Percentiles rank a stretch among this genome's conserved stretches.
Conservation (phyloP, 1,139 yeast species). For the Debaryomyces robertsiae region DNA sequence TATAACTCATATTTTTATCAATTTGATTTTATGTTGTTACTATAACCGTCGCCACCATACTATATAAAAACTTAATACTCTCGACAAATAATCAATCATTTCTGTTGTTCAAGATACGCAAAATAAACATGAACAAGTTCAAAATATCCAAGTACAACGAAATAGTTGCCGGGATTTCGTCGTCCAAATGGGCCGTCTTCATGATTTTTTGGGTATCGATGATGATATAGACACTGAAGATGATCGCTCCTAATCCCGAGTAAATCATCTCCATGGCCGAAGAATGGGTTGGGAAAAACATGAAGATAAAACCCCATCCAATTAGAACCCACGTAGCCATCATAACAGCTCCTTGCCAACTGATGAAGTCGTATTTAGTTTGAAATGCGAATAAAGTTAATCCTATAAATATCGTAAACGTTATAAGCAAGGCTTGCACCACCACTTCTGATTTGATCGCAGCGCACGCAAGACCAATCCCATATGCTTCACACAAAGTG, state of each 20-base stretch:
- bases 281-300: slow-evolving; percentile 64
- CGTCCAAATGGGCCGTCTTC: slow-evolving; percentile 82
- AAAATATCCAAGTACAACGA: slow-evolving; percentile 77
- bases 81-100: slow-evolving; percentile 28
- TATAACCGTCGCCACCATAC: no score
- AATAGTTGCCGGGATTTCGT: slow-evolving; percentile 80
- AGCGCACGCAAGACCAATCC: slow-evolving; percentile 68
- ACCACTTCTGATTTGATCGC: slow-evolving; percentile 66
- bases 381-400: slow-evolving; percentile 79
- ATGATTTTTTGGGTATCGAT: slow-evolving; percentile 83
- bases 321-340: slow-evolving; percentile 68
- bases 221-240: slow-evolving; percentile 72
- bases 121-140: slow-evolving; percentile 75
- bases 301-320: slow-evolving; percentile 69
- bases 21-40: no score
- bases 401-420: slow-evolving; percentile 71
- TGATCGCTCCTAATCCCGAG: slow-evolving; percentile 71
- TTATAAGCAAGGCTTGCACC: slow-evolving; percentile 70
- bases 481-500: slow-evolving; percentile 74
- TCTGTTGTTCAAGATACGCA: slow-evolving; percentile 63
- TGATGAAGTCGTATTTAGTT: slow-evolving; percentile 75
- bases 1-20: slow-evolving; percentile 5
- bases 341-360: slow-evolving; percentile 68
- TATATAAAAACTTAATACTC: no score
- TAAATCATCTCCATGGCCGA: slow-evolving; percentile 60